phyloP scores from a whole-genome alignment of 805 yeast species.

The Saccharomyces cerevisiae region DNA sequence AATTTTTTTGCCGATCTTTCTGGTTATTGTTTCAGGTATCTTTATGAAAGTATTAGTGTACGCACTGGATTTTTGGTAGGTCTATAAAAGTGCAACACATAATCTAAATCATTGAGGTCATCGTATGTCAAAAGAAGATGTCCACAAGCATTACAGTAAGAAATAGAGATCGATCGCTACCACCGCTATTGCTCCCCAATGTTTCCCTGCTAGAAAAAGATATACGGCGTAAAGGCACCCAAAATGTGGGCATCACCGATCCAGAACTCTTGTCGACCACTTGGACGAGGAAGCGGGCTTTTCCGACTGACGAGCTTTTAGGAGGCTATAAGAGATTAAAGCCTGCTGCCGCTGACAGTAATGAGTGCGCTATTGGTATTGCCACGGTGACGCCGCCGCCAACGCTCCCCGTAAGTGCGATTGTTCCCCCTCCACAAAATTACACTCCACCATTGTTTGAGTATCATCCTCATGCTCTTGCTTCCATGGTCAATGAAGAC shows the following conservation, averaged over 20 bases:
- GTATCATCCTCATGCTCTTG: not conserved
- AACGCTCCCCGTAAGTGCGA: not conserved
- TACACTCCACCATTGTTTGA: not conserved
- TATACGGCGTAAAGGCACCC: not conserved
- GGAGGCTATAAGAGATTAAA: conserved; percentile 12
- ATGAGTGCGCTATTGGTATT: not conserved
- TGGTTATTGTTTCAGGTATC: not conserved
- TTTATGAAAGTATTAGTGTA: not conserved
- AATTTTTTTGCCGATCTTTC: not conserved
- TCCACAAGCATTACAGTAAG: conserved; percentile 22
- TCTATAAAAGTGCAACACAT: not conserved
- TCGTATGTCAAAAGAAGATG: conserved; percentile 4
- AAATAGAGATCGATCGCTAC: conserved; percentile 21
- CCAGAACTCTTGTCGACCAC: not conserved
- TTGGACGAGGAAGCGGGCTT: conserved; percentile 10
- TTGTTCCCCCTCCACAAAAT: not conserved
- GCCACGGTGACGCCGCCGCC: conserved; percentile 10
- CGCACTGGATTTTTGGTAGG: not conserved
- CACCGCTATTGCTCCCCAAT: conserved; percentile 27
- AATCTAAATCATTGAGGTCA: not conserved
- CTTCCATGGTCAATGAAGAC: not conserved
- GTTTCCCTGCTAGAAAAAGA: conserved; percentile 4
- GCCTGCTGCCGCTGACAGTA: conserved; percentile 2
- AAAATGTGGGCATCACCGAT: not conserved
- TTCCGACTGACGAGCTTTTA: conserved; percentile 12